Base-by-base conservation (phyloP, 2,329 filamentous ascomycete genomes). In the Colletotrichum caudatum region DNA sequence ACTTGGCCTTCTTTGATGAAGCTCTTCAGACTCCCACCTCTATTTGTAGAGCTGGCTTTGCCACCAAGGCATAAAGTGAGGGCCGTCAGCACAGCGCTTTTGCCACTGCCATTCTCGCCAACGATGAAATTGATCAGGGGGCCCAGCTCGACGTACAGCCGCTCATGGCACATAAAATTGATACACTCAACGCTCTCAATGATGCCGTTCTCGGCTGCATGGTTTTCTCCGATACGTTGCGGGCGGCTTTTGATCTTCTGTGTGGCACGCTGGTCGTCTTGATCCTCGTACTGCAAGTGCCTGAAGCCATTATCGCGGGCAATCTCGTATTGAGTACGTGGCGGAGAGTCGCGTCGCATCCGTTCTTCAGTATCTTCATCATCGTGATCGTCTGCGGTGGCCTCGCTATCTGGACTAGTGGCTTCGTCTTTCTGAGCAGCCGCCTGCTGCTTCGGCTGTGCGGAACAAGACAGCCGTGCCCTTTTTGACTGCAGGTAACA, bases 51-150 rank as follows among this genome's bases (percentile, higher is more conserved):
- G 66, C 94, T 94, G 2, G 96, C 95, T 81, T 98, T 98, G 26
- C 93, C 95, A 72, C 96, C 96, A n/a, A 99, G 86, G 78, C 96
- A 98, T 44, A 99, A 87, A 0, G 94, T 97, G 74, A 99, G 89
- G 5, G 94, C 96, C 0, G 96, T 98, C 37, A 99, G 84, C 18
- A 98, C 92, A 3, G 96, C 96, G 80, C 96, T 99, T 84, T 99
- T 99, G 46, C 96, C 96, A 79, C 95, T 98, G 41, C 96, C 96
- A 79, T 99, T 99, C 80, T 97, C 94, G 20, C 96, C 96, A 66
- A 98, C 95, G 73, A 99, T 95, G 82, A 99, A 99, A 81, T 99
- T 99, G 81, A 99, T 97, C 48, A 98, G 85, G 0, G 96, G 96
- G 0, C 96, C 96, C n/a, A 99, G 86, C 68, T 92, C 89, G 71